These are phyloP conservation scores for Tetrahymena thermophila DNA, from an alignment of 73 alveolate species.

Conservation along the genomic window DNA sequence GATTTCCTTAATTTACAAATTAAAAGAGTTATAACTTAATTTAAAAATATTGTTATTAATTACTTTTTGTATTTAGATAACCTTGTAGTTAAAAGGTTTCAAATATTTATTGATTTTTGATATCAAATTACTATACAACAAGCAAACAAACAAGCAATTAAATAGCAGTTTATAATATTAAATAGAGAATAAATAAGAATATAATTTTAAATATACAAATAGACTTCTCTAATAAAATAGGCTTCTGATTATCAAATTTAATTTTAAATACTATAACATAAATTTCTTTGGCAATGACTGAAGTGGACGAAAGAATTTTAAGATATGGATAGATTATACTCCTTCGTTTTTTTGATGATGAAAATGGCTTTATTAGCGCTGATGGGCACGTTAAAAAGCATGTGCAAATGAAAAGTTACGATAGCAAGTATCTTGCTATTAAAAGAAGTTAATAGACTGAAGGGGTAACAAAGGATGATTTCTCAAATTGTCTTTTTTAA, in stretches of 20 bases:
- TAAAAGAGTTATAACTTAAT: not conserved
- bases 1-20: not conserved
- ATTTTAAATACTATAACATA: too few relatives aligned
- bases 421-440: slow-evolving; percentile 2
- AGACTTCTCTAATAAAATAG: not conserved
- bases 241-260: not conserved
- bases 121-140: not conserved
- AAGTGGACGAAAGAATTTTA: not conserved
- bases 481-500: slow-evolving; percentile 21
- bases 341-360: slow-evolving; percentile 27
- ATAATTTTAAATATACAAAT: too few relatives aligned
- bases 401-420: slow-evolving; percentile 27
- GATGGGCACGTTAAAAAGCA: slow-evolving; percentile 36
- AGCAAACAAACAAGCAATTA: not conserved
- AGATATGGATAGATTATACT: slow-evolving; percentile 26
- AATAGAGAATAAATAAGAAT: not conserved
- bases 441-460: not conserved
- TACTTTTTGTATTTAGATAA: not conserved
- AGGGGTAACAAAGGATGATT: slow-evolving; percentile 7
- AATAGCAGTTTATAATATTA: not conserved
- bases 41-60: not conserved
- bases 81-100: not conserved
- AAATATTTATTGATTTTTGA: not conserved
- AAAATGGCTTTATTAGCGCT: slow-evolving; percentile 27
- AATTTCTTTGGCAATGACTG: not conserved